phyloP scores from a whole-genome alignment of 805 yeast species.

The Myxozyma neglecta region DNA sequence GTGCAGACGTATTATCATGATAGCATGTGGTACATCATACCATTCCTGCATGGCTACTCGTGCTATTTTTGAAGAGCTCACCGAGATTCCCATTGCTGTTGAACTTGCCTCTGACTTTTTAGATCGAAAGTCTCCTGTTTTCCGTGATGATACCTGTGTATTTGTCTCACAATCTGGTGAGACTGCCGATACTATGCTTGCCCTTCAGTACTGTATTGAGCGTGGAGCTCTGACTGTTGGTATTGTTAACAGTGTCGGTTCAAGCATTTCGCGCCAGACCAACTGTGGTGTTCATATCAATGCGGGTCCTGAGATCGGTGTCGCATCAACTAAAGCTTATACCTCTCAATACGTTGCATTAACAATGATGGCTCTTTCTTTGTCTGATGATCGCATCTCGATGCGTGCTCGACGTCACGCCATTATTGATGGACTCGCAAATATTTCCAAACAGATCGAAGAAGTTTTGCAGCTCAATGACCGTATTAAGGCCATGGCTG shows the following conservation, averaged over 20 bases:
- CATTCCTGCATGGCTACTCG: conserved; percentile 98
- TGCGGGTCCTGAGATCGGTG: conserved; percentile 99
- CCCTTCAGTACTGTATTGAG: conserved; percentile 91
- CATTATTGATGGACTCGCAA: conserved; percentile 80
- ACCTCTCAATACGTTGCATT: conserved; percentile 97
- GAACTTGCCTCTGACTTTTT: conserved; percentile 93
- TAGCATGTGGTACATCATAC: conserved; percentile 99
- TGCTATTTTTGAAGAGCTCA: conserved; percentile 91
- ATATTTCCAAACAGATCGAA: conserved; percentile 82
- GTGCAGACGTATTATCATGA: conserved; percentile 93
- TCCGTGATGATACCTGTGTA: conserved; percentile 95
- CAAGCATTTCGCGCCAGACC: conserved; percentile 92
- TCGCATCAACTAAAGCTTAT: conserved; percentile 98
- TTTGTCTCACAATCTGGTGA: conserved; percentile 99
- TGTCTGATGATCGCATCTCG: conserved; percentile 87
- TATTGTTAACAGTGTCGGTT: conserved; percentile 96
- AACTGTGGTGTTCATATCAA: conserved; percentile 99
- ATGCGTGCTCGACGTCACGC: conserved; percentile 72
- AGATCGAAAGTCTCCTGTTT: conserved; percentile 94
- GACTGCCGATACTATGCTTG: conserved; percentile 96
- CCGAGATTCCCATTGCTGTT: conserved; percentile 90
- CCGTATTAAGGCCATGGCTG: conserved; percentile 72
- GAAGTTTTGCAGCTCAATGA: conserved; percentile 72
- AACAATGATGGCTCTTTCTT: conserved; percentile 93
- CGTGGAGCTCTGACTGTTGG: conserved; percentile 98